A percentile compares a stretch with the other conserved stretches of the same genome.
phyloP scores from a whole-genome alignment of 2,329 filamentous ascomycete genomes.

The Botrytis deweyae region DNA sequence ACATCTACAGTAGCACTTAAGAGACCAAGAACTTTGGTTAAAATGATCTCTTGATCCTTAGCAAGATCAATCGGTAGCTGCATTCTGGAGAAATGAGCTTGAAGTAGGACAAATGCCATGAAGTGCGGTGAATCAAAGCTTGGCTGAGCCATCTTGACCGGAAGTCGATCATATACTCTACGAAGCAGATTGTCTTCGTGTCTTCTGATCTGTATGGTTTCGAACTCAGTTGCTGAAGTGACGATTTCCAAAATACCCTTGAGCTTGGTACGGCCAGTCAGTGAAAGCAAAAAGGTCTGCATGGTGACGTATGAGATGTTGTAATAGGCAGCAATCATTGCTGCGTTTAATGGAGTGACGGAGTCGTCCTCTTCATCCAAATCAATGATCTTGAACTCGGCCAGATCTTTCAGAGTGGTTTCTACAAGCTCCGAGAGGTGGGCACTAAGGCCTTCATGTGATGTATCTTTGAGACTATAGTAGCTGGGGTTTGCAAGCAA shows the following conservation, averaged over 20 bases:
- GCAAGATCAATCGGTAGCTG: conserved; percentile 92
- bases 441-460: conserved; percentile 88
- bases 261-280: conserved; percentile 85
- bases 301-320: conserved; percentile 99
- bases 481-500: conserved; percentile 94
- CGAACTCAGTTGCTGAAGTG: conserved; percentile 94
- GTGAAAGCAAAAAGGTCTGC: conserved; percentile 94
- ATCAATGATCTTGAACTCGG: conserved; percentile 93
- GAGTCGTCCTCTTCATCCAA: conserved; percentile 91
- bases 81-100: conserved; percentile 97
- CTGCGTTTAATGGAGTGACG: conserved; percentile 85
- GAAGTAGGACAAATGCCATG: conserved; percentile 95
- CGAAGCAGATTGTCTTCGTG: conserved; percentile 87
- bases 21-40: conserved; percentile 81
- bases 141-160: conserved; percentile 89
- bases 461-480: conserved; percentile 85
- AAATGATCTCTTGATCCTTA: conserved; percentile 88
- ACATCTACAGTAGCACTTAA: conserved; percentile 93
- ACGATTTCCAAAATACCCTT: conserved; percentile 97
- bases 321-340: conserved; percentile 98
- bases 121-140: conserved; percentile 94
- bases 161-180: conserved; percentile 90
- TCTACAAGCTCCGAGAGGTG: conserved; percentile 95
- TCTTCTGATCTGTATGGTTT: conserved; percentile 87
- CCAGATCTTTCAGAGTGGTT: conserved; percentile 83